phyloP scores from a whole-genome alignment of 192 early-diverging fungal genomes.

The Dissophora ornata region DNA sequence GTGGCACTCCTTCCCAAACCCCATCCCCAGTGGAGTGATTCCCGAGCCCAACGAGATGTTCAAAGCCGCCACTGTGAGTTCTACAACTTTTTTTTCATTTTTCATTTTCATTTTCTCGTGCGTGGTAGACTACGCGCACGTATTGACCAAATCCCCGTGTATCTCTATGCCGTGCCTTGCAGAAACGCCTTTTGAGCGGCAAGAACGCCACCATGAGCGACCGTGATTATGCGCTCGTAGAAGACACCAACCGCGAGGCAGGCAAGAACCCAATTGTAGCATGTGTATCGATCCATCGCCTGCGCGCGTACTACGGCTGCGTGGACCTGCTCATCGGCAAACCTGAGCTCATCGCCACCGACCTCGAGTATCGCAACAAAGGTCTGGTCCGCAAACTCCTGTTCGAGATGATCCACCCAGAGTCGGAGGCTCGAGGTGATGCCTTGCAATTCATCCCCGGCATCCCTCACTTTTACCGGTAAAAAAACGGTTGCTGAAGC shows the following conservation, averaged over 20 bases:
- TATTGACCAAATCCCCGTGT: no score
- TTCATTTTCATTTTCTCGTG: background rate
- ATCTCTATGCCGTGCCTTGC: no score
- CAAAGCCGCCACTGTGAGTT: constrained; percentile 6
- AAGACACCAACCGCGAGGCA: constrained; percentile 6
- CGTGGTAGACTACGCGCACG: background rate
- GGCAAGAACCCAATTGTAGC: constrained; percentile 38
- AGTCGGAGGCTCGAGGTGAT: constrained; percentile 34
- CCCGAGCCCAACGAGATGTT: constrained; percentile 12
- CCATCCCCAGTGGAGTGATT: background rate
- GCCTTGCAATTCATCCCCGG: constrained; percentile 29
- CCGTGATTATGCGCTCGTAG: constrained; percentile 31
- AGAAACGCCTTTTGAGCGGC: constrained; percentile 30
- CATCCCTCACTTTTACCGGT: constrained; percentile 46
- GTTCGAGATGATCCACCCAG: constrained; percentile 42
- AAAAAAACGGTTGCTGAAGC: no score
- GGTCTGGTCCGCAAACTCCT: constrained; percentile 20
- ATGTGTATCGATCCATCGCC: constrained; percentile 28
- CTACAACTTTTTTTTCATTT: background rate
- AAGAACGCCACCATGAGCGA: constrained; percentile 28
- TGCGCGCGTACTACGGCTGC: constrained; percentile 18
- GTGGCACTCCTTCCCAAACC: background rate
- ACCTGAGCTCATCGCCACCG: constrained; percentile 30
- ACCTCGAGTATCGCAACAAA: constrained; percentile 22
- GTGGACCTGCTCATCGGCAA: constrained; percentile 23